These are phyloP conservation scores for Penicillium concentricum DNA, from an alignment of 2,329 filamentous ascomycete genomes.

Conservation along the genomic window DNA sequence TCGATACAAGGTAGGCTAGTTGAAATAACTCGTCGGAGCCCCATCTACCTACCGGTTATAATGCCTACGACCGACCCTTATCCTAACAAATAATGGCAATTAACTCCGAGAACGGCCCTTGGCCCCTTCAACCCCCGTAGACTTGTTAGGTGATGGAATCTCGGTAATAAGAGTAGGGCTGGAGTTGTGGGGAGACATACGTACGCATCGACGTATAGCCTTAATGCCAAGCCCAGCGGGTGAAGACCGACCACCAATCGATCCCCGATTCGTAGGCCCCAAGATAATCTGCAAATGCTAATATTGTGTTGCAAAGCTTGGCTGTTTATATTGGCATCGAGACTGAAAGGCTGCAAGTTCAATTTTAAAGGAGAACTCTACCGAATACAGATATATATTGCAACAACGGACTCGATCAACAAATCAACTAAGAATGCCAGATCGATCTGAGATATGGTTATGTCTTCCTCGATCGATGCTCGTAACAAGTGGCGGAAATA, in stretches of 20 bases:
- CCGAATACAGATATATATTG: not conserved
- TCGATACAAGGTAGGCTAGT: not conserved
- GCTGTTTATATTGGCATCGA: not conserved
- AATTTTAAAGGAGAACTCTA: not conserved
- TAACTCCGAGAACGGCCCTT: not conserved
- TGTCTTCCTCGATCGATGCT: not conserved
- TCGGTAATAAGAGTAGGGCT: not conserved
- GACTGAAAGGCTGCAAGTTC: too few species aligned
- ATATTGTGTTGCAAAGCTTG: not conserved
- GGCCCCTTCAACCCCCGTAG: too few species aligned
- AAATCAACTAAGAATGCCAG: not conserved
- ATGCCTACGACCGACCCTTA: not conserved
- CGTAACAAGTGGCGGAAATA: not conserved
- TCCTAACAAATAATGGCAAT: not conserved
- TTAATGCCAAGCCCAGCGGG: conserved; percentile 1
- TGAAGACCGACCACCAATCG: not conserved
- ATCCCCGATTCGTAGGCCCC: not conserved
- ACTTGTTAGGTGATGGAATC: not conserved
- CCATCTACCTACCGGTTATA: too few species aligned
- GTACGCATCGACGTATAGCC: conserved; percentile 1
- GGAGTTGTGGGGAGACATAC: not conserved
- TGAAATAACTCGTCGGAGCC: not conserved
- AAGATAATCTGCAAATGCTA: not conserved
- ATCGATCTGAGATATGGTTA: not conserved
- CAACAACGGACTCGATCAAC: not conserved